These are phyloP conservation scores for Arabis hirsuta DNA, from an alignment of 345 rosid species.

Conservation along the genomic window DNA sequence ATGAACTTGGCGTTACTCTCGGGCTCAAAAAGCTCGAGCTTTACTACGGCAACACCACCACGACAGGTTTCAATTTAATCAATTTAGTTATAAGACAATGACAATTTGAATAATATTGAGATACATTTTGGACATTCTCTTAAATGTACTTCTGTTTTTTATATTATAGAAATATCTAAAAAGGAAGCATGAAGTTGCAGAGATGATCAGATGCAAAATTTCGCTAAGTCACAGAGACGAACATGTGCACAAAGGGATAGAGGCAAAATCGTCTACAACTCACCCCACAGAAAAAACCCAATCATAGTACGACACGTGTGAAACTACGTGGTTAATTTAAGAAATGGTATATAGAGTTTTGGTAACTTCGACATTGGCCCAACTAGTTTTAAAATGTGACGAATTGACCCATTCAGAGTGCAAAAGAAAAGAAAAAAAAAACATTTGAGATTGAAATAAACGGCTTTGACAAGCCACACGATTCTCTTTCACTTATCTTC, in stretches of 20 bases:
- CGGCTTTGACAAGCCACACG: constrained; percentile 68
- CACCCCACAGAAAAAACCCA: not conserved
- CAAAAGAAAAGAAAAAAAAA: no score
- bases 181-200: constrained; percentile 35
- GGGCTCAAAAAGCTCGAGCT: no score
- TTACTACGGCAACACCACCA: no score
- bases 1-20: no score
- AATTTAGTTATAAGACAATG: no score
- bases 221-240: constrained; percentile 25
- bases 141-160: no score
- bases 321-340: not conserved
- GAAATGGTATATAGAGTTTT: not conserved
- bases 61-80: no score
- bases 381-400: not conserved
- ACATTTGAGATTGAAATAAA: constrained; percentile 40
- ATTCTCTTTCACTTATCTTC: constrained; percentile 46
- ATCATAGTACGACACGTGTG: constrained; percentile 27
- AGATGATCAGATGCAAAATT: constrained; percentile 42
- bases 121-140: no score
- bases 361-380: constrained; percentile 1
- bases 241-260: constrained; percentile 15
- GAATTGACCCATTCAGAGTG: no score
- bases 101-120: no score
- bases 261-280: constrained; percentile 15
- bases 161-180: no score